Conservation (phyloP, 2,329 filamentous ascomycete genomes). For the Scedosporium aurantiacum region DNA sequence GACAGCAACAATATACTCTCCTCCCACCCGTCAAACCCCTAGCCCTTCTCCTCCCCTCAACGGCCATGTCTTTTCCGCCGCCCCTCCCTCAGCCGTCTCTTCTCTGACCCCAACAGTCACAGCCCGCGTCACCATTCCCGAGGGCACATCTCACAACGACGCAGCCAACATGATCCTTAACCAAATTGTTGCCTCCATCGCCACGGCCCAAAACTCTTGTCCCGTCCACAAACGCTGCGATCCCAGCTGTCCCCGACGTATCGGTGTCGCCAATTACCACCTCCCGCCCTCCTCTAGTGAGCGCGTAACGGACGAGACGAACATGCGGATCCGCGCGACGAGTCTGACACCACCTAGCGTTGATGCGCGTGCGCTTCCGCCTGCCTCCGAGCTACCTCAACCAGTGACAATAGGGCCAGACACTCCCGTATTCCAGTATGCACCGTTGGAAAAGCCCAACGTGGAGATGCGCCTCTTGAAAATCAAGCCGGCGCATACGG, state of each 20-base stretch:
- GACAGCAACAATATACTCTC: neutral
- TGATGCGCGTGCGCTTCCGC: neutral
- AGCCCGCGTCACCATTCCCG: neutral
- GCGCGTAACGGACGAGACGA: neutral
- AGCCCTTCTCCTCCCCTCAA: neutral
- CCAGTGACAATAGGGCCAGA: neutral
- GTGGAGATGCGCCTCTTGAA: neutral
- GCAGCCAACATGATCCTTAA: neutral
- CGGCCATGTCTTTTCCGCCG: neutral
- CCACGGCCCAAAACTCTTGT: constrained; percentile 1
- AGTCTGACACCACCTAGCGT: neutral
- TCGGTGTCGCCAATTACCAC: neutral
- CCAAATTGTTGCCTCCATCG: neutral
- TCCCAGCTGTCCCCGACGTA: neutral
- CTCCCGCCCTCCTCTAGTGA: neutral
- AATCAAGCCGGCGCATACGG: neutral
- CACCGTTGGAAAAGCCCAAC: neutral
- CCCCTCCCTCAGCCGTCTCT: neutral
- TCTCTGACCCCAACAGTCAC: neutral
- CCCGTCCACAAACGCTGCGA: constrained; percentile 2
- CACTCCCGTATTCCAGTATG: neutral
- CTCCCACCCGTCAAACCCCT: neutral
- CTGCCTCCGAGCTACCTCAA: neutral
- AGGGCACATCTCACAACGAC: neutral
- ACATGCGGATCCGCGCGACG: neutral